A percentile compares a stretch with the other conserved stretches of the same genome.
phyloP scores from a whole-genome alignment of 371 early-diverging fungal genomes.

The Actinomortierella wolfii region DNA sequence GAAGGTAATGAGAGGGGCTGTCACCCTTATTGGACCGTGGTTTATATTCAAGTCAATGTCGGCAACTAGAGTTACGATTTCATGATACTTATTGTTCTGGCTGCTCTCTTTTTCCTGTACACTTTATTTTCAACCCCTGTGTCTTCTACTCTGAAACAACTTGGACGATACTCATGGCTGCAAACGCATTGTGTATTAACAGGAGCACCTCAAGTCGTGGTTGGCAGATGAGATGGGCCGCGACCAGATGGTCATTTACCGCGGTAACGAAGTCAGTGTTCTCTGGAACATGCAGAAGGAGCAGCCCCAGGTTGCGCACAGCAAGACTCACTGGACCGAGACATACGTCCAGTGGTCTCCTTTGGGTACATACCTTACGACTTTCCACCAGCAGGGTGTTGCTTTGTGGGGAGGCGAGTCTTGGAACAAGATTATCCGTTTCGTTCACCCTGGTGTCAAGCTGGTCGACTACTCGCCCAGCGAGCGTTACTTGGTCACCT shows the following conservation, averaged over 20 bases:
- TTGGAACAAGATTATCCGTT: constrained; percentile 89
- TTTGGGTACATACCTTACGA: constrained; percentile 89
- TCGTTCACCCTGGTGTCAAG: constrained; percentile 91
- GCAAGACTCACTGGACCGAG: constrained; percentile 90
- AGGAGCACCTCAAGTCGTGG: constrained; percentile 92
- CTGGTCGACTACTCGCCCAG: constrained; percentile 93
- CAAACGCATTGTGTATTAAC: no score
- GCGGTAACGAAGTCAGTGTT: constrained; percentile 82
- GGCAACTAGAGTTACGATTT: no score
- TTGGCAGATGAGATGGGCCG: constrained; percentile 84
- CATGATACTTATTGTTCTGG: not conserved
- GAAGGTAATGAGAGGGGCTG: constrained; percentile 31
- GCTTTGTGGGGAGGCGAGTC: constrained; percentile 97
- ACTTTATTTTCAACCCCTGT: constrained; percentile 5
- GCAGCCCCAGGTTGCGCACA: constrained; percentile 77
- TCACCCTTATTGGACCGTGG: no score
- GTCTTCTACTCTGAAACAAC: no score
- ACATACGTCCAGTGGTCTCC: constrained; percentile 95
- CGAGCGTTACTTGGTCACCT: constrained; percentile 92
- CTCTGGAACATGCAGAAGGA: constrained; percentile 92
- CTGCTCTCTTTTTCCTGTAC: not conserved
- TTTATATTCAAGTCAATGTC: no score
- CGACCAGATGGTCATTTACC: constrained; percentile 92
- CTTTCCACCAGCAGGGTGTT: constrained; percentile 93
- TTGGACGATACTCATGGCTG: no score